Base-by-base conservation (phyloP, 768 basidiomycete species). In the Amanita molliuscula region DNA sequence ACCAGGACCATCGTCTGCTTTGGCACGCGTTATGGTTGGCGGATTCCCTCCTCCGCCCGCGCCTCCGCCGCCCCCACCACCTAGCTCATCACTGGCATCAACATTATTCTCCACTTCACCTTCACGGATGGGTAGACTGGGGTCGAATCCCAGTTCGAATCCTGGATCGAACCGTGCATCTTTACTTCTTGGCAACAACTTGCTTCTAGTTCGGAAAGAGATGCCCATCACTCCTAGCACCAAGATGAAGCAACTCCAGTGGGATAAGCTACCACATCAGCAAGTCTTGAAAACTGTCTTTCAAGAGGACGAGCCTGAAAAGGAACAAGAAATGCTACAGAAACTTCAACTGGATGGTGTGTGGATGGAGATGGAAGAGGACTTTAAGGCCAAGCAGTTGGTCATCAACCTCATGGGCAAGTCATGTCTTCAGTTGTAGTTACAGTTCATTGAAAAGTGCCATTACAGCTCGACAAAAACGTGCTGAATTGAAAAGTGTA, bases 171-270 rank as follows among this genome's bases (percentile, higher is more conserved):
- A 75, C 33, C 82, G 82, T 21, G 71, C 74, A 33, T 85, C 86
- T 13, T 67, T 77, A 58, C 65, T 84, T 6, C 78, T 84, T 15
- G 65, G 73, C 18, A 81, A 78, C 55, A 71, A 72, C 26, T 64
- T 83, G 55, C 62, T 82, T 16, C 73, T 74, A 43, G 72, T 75
- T 40, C 85, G 91, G 44, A 97, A 97, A 65, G 89, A 91, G 59
- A 78, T 96, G 61, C 74, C 81, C 3, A 75, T 92, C 37, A 84
- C 88, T 28, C 88, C 94, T 1, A 82, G 77, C 53, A 87, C 81
- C 31, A 92, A 93, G 74, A 92, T 97, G 88, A 97, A 97, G 63
- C 93, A 97, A 62, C 71, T 99, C 49, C 94, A 97, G 61, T 99
- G 95, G 95, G 94, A 97, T 63, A 98, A 97, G 60, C 74, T 99